Percentiles rank a stretch among this genome's conserved stretches.
Evolutionary conservation across 2,329 filamentous ascomycete species (phyloP).

Genomic region (Hymenoscyphus fraxineus): DNA sequence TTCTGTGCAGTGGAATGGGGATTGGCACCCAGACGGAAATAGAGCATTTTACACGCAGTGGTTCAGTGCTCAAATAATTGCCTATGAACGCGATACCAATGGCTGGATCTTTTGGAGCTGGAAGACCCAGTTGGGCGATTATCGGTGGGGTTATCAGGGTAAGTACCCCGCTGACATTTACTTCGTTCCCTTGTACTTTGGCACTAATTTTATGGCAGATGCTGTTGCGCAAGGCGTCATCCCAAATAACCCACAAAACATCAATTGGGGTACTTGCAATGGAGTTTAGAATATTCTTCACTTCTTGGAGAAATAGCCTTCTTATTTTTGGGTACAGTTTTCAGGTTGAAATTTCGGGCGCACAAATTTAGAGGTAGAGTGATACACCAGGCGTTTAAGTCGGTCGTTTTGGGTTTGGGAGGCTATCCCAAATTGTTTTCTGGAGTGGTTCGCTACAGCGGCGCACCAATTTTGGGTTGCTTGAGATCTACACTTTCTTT

Average conservation of each 20-base stretch:
- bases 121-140: conserved; percentile 49
- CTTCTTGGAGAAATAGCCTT: not conserved
- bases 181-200: not conserved
- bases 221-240: conserved; percentile 41
- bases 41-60: conserved; percentile 51
- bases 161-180: not conserved
- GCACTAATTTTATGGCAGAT: conserved; percentile 10
- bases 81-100: conserved; percentile 47
- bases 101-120: conserved; percentile 61
- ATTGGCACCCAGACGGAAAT: conserved; percentile 41
- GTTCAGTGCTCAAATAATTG: conserved; percentile 53
- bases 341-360: not conserved
- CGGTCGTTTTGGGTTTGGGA: not conserved
- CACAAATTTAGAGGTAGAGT: not conserved
- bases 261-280: conserved; percentile 16
- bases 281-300: conserved; percentile 9
- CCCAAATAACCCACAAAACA: conserved; percentile 30
- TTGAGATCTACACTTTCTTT: not conserved
- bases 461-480: no score
- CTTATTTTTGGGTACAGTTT: not conserved
- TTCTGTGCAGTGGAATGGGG: conserved; percentile 42
- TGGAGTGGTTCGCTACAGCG: not conserved
- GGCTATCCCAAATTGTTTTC: not conserved
- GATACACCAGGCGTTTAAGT: not conserved
- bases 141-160: conserved; percentile 47